Percentiles rank a stretch among this genome's conserved stretches.
phyloP scores from a whole-genome alignment of 805 yeast species.

The Komagataella mondaviorum region DNA sequence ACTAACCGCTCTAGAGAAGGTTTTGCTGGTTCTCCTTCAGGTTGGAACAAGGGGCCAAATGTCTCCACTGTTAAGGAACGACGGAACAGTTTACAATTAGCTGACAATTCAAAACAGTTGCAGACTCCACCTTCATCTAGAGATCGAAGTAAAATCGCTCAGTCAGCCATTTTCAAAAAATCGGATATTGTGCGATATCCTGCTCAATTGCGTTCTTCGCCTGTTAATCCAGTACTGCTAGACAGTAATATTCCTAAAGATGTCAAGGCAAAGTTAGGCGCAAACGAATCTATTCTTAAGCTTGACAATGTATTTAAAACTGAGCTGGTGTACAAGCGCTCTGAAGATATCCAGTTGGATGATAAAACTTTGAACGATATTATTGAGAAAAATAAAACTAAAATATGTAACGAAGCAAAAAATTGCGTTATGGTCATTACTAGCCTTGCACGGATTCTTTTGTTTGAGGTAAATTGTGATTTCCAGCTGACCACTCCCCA shows the following conservation, averaged over 20 bases:
- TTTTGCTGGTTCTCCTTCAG: background rate
- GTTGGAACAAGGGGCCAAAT: background rate
- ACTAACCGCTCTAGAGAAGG: background rate
- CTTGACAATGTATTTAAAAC: conserved; percentile 19
- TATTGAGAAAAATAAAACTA: conserved; percentile 16
- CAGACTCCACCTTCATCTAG: conserved; percentile 7
- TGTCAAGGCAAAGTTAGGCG: conserved; percentile 14
- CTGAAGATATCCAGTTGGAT: conserved; percentile 13
- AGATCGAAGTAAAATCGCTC: background rate
- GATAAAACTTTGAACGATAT: conserved; percentile 16
- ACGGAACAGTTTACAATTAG: conserved; percentile 14
- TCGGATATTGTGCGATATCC: background rate
- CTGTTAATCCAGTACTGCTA: background rate
- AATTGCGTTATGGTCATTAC: conserved; percentile 21
- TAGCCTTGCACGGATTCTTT: conserved; percentile 19
- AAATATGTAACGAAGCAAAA: conserved; percentile 15
- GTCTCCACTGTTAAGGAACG: conserved; percentile 5
- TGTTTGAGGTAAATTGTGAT: conserved; percentile 18
- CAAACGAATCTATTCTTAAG: conserved; percentile 18
- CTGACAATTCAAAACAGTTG: conserved; percentile 10
- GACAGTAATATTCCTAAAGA: conserved; percentile 13
- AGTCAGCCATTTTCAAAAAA: background rate
- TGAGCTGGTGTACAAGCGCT: conserved; percentile 14
- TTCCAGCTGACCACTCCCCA: conserved; percentile 17
- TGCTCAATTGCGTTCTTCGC: background rate